Evolutionary conservation across 164 flowering plant genomes (phyloP).

Genomic region (Buxus sempervirens): DNA sequence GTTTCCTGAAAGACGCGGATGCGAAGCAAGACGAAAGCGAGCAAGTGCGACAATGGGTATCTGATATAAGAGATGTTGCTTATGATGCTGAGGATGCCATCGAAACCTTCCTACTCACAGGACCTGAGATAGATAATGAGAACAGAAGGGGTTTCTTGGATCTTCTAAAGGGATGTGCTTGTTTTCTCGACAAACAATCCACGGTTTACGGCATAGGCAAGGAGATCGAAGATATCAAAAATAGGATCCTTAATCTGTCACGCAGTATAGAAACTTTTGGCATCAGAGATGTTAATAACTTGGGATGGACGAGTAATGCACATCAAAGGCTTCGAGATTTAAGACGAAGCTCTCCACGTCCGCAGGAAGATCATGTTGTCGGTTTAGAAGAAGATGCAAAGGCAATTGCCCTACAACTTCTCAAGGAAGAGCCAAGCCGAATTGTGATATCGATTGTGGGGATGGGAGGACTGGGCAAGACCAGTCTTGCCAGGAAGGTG

Average conservation of each 20-base stretch:
- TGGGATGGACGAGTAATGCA: not conserved
- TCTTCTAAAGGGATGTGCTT: not conserved
- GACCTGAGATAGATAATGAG: not conserved
- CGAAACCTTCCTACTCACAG: not conserved
- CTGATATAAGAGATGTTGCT: not conserved
- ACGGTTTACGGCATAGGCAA: not conserved
- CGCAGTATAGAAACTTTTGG: not conserved
- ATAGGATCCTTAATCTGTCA: not conserved
- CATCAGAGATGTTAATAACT: not conserved
- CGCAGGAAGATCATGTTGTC: not conserved
- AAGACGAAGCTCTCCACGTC: not conserved
- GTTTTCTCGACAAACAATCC: not conserved
- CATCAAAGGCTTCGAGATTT: not conserved
- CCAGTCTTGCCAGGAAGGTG: slow-evolving; percentile 16
- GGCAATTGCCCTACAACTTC: not conserved
- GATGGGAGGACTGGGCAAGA: slow-evolving; percentile 23
- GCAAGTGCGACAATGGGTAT: not conserved
- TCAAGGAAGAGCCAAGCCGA: not conserved
- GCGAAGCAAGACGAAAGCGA: not conserved
- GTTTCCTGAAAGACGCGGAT: not conserved
- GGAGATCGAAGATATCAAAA: not conserved
- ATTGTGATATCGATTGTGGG: slow-evolving; percentile 6
- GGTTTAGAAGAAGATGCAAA: slow-evolving; percentile 6
- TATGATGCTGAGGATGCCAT: not conserved
- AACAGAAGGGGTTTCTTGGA: not conserved